Evolutionary conservation across 139 green algal genomes (phyloP), one percentile per base, ranked within the genome.

Genomic region (Tetradesmus obliquus): DNA sequence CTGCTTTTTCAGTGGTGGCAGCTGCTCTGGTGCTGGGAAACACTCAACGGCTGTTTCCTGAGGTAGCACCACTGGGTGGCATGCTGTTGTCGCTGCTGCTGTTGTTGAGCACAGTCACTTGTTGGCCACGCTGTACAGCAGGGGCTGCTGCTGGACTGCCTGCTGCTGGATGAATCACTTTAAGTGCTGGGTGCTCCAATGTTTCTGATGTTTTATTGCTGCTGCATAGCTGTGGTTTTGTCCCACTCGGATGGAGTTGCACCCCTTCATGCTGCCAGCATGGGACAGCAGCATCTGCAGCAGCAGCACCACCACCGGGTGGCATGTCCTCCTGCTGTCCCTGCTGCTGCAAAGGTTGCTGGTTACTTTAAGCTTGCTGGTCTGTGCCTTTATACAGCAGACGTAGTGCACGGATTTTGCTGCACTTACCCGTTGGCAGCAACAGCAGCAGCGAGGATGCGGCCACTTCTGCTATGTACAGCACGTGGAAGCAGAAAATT

Each of bases 1-100:
- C 82, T 69, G 15, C 54, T 69, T 32, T 55, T 69, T 87, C 20
- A 51, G 6, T 62, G 84, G 60, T 55, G 84, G 84, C 45, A 89
- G 84, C 84, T 89, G 84, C 54, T 89, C 84, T 81, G 84, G 84
- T 7, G 84, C 81, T 45, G 84, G 84, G 58, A 62, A 89, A n/a
- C n/a, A 7, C 2, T 82, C 74, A 2, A 74, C 22, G 1, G 66
- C 66, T 74, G 15, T 74, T 17, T 7, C 2, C 12, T 74, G 66
- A 17, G 66, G 15, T 74, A 17, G 8, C 8, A 12, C 6, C 5
- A n/a, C 1, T 5, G 15, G 66, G 66, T 5, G n/a, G 66, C 66
- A 74, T 74, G n/a, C 13, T n/a, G n/a, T n/a, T 82, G 0, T 82
- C 22, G 22, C 74, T 82, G 74, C 74, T 82, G 74, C 2, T 8